A percentile compares a stretch with the other conserved stretches of the same genome.
Evolutionary conservation across 257 asterid genomes (phyloP).

Genomic region (Scutellaria galericulata): DNA sequence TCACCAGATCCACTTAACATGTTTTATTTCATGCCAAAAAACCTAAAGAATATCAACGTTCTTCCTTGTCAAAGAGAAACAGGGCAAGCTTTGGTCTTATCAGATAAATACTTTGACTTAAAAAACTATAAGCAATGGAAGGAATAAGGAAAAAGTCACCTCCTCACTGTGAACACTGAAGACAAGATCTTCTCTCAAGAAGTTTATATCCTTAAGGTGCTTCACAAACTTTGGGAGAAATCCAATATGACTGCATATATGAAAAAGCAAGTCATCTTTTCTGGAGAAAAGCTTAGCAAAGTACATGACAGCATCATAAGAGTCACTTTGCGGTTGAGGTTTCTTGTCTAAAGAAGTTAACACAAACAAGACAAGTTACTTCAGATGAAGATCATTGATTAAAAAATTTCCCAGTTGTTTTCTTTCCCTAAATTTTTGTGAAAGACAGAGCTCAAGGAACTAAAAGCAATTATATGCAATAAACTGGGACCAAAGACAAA

Average conservation of each 20-base stretch:
- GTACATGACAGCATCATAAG: constrained; percentile 1
- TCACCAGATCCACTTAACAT: not conserved
- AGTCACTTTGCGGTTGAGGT: not conserved
- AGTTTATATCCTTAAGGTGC: constrained; percentile 70
- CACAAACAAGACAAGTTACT: constrained; percentile 6
- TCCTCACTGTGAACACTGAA: constrained; percentile 87
- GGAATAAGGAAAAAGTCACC: constrained; percentile 50
- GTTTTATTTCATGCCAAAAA: constrained; percentile 12
- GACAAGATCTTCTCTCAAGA: constrained; percentile 83
- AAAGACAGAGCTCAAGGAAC: constrained; percentile 23
- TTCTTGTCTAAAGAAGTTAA: not conserved
- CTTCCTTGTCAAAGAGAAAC: constrained; percentile 12
- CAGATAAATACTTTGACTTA: not conserved
- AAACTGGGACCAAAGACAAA: constrained; percentile 20
- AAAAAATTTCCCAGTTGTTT: not conserved
- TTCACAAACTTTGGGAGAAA: constrained; percentile 78
- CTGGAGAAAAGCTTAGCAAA: constrained; percentile 28
- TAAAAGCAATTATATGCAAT: constrained; percentile 9
- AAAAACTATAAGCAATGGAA: constrained; percentile 6
- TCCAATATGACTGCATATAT: constrained; percentile 71
- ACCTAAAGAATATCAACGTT: not conserved
- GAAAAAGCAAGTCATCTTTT: constrained; percentile 33
- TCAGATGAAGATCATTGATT: constrained; percentile 1
- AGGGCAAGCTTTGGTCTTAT: constrained; percentile 5
- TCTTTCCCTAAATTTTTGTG: constrained; percentile 1